Evolutionary conservation across 495 filamentous ascomycete genomes (phyloP).

Genomic region (Recurvomyces mirabilis): DNA sequence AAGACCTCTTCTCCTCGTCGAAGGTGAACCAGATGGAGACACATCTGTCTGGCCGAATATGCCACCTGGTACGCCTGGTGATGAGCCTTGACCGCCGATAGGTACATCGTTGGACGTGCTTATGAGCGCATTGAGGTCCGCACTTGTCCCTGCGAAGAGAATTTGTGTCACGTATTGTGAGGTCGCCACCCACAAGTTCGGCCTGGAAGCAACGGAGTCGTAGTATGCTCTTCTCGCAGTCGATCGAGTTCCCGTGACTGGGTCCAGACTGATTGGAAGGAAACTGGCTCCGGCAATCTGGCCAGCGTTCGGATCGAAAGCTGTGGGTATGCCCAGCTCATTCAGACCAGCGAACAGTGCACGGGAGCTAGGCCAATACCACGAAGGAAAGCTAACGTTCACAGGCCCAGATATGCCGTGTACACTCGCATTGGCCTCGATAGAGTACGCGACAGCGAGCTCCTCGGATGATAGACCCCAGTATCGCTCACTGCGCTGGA

Average conservation of each 20-base stretch:
- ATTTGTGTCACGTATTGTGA: constrained; percentile 20
- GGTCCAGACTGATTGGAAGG: constrained; percentile 20
- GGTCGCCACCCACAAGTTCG: constrained; percentile 23
- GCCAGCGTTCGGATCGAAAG: constrained; percentile 21
- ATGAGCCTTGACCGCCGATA: constrained; percentile 7
- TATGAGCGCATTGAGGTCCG: constrained; percentile 3
- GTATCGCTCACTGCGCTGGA: constrained; percentile 23
- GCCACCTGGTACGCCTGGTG: constrained; percentile 9
- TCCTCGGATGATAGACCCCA: constrained; percentile 6
- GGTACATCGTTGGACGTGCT: background rate
- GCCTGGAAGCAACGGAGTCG: constrained; percentile 10
- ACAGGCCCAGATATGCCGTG: constrained; percentile 19
- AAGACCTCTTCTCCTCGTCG: no score
- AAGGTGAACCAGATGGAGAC: no score
- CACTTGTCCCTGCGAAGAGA: constrained; percentile 15
- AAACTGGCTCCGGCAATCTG: constrained; percentile 17
- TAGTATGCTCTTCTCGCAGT: constrained; percentile 19
- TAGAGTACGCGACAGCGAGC: constrained; percentile 11
- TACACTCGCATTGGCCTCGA: constrained; percentile 13
- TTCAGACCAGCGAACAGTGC: constrained; percentile 20
- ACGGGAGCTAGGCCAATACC: constrained; percentile 12
- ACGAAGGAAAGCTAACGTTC: constrained; percentile 20
- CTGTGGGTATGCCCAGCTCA: constrained; percentile 21
- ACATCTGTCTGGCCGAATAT: constrained; percentile 21
- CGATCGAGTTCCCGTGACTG: constrained; percentile 14